Evolutionary conservation across 2,329 filamentous ascomycete species (phyloP).

Genomic region (Ambrosiella cleistominuta): DNA sequence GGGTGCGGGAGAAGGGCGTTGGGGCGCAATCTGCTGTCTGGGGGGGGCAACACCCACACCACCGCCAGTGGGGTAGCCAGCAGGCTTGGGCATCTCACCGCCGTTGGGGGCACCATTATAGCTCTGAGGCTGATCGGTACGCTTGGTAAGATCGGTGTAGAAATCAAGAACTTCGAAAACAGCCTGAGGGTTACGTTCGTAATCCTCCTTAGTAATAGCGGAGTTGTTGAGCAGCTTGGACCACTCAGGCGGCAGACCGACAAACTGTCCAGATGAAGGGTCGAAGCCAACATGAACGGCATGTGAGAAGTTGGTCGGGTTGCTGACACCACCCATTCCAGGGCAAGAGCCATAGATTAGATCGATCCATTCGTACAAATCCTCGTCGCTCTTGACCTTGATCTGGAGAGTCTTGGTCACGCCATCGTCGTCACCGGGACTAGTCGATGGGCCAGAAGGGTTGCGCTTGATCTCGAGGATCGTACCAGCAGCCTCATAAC

Average conservation of each 20-base stretch:
- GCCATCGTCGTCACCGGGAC: constrained; percentile 62
- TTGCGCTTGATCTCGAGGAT: constrained; percentile 85
- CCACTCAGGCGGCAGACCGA: constrained; percentile 89
- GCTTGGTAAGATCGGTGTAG: constrained; percentile 68
- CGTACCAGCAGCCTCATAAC: constrained; percentile 78
- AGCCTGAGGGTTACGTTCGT: constrained; percentile 86
- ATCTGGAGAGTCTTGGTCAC: constrained; percentile 73
- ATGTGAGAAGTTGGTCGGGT: constrained; percentile 95
- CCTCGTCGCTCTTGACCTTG: constrained; percentile 86
- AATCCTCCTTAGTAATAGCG: constrained; percentile 95
- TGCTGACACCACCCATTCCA: constrained; percentile 94
- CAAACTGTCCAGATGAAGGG: constrained; percentile 84
- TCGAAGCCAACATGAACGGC: constrained; percentile 96
- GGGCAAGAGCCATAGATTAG: constrained; percentile 93
- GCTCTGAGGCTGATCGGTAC: constrained; percentile 50
- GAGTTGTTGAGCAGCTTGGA: constrained; percentile 90
- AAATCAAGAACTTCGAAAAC: constrained; percentile 70
- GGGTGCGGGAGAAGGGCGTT: constrained; percentile 23
- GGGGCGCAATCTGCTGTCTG: constrained; percentile 28
- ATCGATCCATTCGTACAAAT: constrained; percentile 98
- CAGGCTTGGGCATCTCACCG: constrained; percentile 51
- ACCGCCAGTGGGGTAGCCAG: constrained; percentile 39
- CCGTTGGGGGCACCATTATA: constrained; percentile 37
- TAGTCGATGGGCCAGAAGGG: constrained; percentile 48
- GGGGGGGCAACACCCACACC: constrained; percentile 48